Percentiles rank a stretch among this genome's conserved stretches.
Evolutionary conservation across 1,139 yeast species (phyloP).

Genomic region (Nadsonia starkeyi-henricii): DNA sequence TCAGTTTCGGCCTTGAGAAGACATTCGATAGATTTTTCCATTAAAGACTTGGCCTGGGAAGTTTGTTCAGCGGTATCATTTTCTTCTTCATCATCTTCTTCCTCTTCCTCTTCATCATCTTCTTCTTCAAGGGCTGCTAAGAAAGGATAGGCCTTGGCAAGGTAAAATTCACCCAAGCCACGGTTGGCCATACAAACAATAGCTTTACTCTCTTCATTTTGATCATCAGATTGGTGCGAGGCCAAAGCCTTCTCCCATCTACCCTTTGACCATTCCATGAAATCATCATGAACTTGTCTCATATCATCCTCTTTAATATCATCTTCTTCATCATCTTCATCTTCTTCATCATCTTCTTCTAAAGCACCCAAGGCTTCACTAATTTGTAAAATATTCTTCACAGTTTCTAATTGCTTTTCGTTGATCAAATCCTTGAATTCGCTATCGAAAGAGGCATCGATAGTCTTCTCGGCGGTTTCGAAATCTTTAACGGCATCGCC

Average conservation of each 20-base stretch:
- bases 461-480: constrained; percentile 31
- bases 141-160: constrained; percentile 23
- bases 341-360: constrained; percentile 36
- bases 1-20: constrained; percentile 4
- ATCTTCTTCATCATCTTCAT: constrained; percentile 25
- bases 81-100: constrained; percentile 15
- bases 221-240: constrained; percentile 9
- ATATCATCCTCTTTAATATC: constrained; percentile 23
- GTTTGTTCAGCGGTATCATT: constrained; percentile 13
- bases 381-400: constrained; percentile 33
- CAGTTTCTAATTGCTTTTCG: constrained; percentile 12
- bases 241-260: constrained; percentile 14
- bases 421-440: constrained; percentile 7
- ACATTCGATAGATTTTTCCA: constrained; percentile 27
- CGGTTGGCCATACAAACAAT: constrained; percentile 17
- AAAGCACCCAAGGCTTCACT: constrained; percentile 48
- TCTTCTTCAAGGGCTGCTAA: constrained; percentile 21
- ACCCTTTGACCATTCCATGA: constrained; percentile 14
- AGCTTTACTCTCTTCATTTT: constrained; percentile 8
- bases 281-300: constrained; percentile 7
- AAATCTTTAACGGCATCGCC: constrained; percentile 32
- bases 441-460: constrained; percentile 15
- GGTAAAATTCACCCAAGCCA: constrained; percentile 23
- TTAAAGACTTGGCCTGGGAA: constrained; percentile 36
- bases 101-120: constrained; percentile 14